These are phyloP conservation scores for Fusarium praegraminearum DNA, from an alignment of 2,329 filamentous ascomycete genomes.

Conservation along the genomic window DNA sequence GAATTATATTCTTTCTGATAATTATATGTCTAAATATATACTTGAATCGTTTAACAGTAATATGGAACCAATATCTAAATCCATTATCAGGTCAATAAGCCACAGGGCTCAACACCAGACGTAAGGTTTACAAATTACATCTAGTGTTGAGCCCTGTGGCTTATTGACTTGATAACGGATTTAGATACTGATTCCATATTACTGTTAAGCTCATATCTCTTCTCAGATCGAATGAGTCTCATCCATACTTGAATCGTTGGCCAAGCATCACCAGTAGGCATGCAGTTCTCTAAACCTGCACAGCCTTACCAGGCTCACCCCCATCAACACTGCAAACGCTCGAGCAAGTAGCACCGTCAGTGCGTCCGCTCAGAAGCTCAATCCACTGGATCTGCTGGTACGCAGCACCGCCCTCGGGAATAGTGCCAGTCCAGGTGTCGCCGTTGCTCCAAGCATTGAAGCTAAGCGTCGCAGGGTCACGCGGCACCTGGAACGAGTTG, in stretches of 20 bases:
- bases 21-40: slow-evolving; percentile 5
- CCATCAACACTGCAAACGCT: slow-evolving; percentile 44
- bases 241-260: slow-evolving; percentile 4
- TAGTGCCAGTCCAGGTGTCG: slow-evolving; percentile 67
- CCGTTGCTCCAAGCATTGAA: slow-evolving; percentile 72
- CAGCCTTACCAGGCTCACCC: slow-evolving; percentile 55
- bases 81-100: no score
- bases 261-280: not conserved
- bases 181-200: no score
- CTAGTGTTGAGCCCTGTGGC: no score
- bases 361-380: slow-evolving; percentile 65
- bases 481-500: slow-evolving; percentile 66
- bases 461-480: slow-evolving; percentile 61
- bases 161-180: no score
- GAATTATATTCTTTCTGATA: not conserved
- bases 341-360: slow-evolving; percentile 37
- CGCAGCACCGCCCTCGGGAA: slow-evolving; percentile 61
- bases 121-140: no score
- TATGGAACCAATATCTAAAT: no score
- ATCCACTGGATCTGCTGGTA: slow-evolving; percentile 71
- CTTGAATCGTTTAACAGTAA: not conserved
- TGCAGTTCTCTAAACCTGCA: slow-evolving; percentile 41
- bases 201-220: no score
- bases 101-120: no score
- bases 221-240: no score